Evolutionary conservation across 2,329 filamentous ascomycete species (phyloP), one percentile per base, ranked within the genome.

Genomic region (Fusarium sp.): DNA sequence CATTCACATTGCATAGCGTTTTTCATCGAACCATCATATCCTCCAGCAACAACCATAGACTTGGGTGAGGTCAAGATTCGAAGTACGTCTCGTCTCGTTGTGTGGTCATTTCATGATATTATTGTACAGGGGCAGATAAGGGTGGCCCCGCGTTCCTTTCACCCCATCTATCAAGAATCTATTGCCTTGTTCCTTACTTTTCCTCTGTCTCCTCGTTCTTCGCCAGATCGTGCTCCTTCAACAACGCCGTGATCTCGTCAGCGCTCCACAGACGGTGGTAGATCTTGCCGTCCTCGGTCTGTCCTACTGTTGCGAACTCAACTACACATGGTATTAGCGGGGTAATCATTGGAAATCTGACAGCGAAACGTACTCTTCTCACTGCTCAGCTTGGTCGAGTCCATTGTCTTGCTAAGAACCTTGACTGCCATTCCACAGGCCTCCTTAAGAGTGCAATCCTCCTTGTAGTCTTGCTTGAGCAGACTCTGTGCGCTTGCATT

Each of bases 401-500:
- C 96, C 97, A 99, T 99, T 8, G 96, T 99, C 90, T 99, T 99
- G 88, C 96, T 98, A 73, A 99, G 84, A 70, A 99, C 96, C 88
- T 99, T 99, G 81, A 99, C 96, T 14, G 96, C 96, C 87, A 98
- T 92, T 58, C 92, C 94, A 81, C 96, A 99, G 7, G 97, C 96
- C 85, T 99, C 96, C 85, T 97, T 93, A 79, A 99, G 83, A 73
- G 93, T 92, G 82, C 95, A 98, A 76, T 98, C 95, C 84, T 99
- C 96, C 87, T 98, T 98, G 86, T 99, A 99, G 82, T 99, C 96
- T 83, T 99, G 96, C 89, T 99, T 99, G 81, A 99, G 83, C 82
- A 99, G 83, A 83, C 94, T 97, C 83, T 98, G 95, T 12, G 97
- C 97, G 77, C 94, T 97, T 46, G 96, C 96, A 80, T 98, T 98